Evolutionary conservation across 306 rosid species (phyloP).

Genomic region (Cucumis cinereus): DNA sequence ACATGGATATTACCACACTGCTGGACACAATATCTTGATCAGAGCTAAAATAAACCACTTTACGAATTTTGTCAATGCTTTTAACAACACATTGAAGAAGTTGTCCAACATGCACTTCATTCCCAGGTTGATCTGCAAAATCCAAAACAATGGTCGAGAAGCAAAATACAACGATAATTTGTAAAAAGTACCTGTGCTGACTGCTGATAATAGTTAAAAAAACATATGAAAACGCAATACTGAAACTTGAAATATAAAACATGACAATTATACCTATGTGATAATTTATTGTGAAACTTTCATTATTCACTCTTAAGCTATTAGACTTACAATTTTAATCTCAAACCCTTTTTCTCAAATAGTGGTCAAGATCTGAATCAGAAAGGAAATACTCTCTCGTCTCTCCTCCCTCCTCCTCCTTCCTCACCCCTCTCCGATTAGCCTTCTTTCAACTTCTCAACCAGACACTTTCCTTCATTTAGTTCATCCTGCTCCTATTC

Average conservation of each 20-base stretch:
- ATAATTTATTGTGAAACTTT: neutral
- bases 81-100: constrained; percentile 68
- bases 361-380: too few species aligned
- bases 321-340: neutral
- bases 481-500: too few species aligned
- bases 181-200: neutral
- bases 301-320: neutral
- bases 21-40: constrained; percentile 59
- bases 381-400: too few species aligned
- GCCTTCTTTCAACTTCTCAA: too few species aligned
- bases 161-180: neutral
- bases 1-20: constrained; percentile 47
- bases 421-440: too few species aligned
- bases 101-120: constrained; percentile 47
- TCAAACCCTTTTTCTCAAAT: neutral
- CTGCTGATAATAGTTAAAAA: neutral
- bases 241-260: neutral
- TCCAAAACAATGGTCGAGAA: neutral
- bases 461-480: too few species aligned
- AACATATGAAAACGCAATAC: neutral
- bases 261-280: neutral
- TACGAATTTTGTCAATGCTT: constrained; percentile 63
- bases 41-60: constrained; percentile 61
- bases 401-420: too few species aligned
- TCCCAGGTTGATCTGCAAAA: constrained; percentile 26